phyloP scores from a whole-genome alignment of 192 early-diverging fungal species.

The Haplosporangium gracile region DNA sequence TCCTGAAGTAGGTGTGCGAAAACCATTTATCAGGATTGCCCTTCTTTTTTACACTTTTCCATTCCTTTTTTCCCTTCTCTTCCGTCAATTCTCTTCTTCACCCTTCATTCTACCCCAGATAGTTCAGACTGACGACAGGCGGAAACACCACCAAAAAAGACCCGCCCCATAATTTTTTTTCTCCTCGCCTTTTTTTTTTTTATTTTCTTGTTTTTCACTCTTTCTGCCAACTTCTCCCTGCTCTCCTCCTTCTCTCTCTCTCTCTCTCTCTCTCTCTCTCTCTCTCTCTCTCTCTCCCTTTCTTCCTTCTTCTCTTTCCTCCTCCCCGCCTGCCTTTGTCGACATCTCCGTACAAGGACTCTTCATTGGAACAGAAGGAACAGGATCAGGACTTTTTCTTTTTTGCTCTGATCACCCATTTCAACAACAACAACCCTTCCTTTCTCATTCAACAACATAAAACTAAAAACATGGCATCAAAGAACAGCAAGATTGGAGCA shows the following conservation, averaged over 20 bases:
- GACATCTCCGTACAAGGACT: not conserved
- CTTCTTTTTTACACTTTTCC: conserved; percentile 7
- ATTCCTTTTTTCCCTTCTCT: not conserved
- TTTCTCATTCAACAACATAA: conserved; percentile 2
- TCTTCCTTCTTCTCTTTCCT: too few relatives aligned
- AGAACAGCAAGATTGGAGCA: not conserved
- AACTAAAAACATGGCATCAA: not conserved
- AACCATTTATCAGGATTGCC: not conserved
- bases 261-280: not conserved
- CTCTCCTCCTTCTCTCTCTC: not conserved
- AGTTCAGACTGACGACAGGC: not conserved
- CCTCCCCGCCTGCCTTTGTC: not conserved
- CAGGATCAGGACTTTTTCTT: not conserved
- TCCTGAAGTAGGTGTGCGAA: not conserved
- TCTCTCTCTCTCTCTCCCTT: not conserved
- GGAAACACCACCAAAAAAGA: conserved; percentile 7
- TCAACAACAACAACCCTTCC: not conserved
- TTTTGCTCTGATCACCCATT: conserved; percentile 14
- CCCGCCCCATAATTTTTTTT: not conserved
- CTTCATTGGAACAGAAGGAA: not conserved
- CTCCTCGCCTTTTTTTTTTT: not conserved
- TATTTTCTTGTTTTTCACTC: not conserved
- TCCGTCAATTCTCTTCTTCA: not conserved
- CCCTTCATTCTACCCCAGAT: not conserved
- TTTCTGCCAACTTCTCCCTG: not conserved